Percentiles rank a stretch among this genome's conserved stretches.
Evolutionary conservation across 345 rosid genomes (phyloP).

Genomic region (Erodium maritimum): DNA sequence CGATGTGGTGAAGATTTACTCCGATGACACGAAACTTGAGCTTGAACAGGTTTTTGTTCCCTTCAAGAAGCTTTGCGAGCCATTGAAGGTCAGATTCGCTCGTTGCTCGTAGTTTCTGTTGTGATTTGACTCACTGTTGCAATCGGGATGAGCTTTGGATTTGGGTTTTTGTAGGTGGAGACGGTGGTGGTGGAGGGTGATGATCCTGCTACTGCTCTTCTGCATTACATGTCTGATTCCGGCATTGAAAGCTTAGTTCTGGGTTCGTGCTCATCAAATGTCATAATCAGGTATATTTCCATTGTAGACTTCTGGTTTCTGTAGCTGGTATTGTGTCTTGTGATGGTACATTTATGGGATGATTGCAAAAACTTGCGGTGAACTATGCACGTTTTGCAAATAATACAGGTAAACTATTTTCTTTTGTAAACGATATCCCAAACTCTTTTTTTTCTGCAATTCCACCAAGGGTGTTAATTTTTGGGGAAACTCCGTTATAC

Average conservation of each 20-base stretch:
- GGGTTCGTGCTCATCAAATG: constrained; percentile 54
- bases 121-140: background rate
- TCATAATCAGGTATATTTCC: constrained; percentile 35
- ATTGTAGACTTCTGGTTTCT: background rate
- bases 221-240: constrained; percentile 30
- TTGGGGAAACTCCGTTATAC: too few relatives aligned
- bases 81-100: constrained; percentile 20
- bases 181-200: constrained; percentile 60
- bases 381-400: too few relatives aligned
- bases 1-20: constrained; percentile 51
- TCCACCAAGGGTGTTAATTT: too few relatives aligned
- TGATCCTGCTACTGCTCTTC: constrained; percentile 52
- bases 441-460: too few relatives aligned
- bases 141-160: background rate
- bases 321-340: background rate
- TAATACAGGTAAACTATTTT: too few relatives aligned
- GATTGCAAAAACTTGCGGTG: too few relatives aligned
- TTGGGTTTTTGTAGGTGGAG: constrained; percentile 39
- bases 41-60: constrained; percentile 38
- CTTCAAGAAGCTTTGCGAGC: constrained; percentile 41
- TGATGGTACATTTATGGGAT: background rate
- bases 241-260: constrained; percentile 48
- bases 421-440: too few relatives aligned
- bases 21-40: constrained; percentile 40
- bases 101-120: background rate